Evolutionary conservation across 441 rosid species (phyloP), one percentile per base, ranked within the genome.

Genomic region (Erodium moschatum): DNA sequence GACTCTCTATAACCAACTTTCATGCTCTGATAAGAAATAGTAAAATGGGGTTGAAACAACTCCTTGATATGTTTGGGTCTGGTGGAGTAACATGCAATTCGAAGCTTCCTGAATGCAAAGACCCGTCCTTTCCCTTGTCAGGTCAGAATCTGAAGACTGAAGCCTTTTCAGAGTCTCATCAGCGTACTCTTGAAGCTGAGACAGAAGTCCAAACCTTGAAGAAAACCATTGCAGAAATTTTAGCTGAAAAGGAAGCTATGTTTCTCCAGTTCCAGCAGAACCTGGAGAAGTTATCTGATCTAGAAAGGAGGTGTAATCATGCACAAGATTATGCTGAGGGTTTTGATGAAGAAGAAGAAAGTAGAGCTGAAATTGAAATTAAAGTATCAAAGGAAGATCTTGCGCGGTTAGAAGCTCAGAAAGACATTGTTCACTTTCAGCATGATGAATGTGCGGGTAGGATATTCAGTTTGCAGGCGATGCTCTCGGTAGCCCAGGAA

Each of bases 341-440:
- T 54, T 82, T 81, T 33, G 82, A 78, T 10, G 31, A 0, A 29
- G 89, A 86, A 29, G 89, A 86, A 76, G 84, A 88, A 50, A 79
- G 83, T 73, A 84, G 78, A 82, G 86, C 87, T 19, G 89, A 86
- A 69, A 77, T 83, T 67, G 88, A 88, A 75, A 73, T 81, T 58
- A 77, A 78, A 74, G 73, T 81, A 60, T 77, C 84, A 72, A 84
- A 83, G 48, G 91, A 85, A 52, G 74, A 85, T 21, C 84, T 85
- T 69, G 72, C 72, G 15, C 81, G 78, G 61, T 65, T 85, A 69
- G 87, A 85, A 79, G 76, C 76, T 5, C 89, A 88, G 75, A 81
- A 82, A 64, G 89, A 86, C 73, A 79, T 75, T 7, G 67, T 69
- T 38, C 81, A 82, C 78, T 78, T 80, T 73, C 82, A 80, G 77